Base-by-base conservation (phyloP, 371 early-diverging fungal genomes). In the Spiromyces aspiralis region DNA sequence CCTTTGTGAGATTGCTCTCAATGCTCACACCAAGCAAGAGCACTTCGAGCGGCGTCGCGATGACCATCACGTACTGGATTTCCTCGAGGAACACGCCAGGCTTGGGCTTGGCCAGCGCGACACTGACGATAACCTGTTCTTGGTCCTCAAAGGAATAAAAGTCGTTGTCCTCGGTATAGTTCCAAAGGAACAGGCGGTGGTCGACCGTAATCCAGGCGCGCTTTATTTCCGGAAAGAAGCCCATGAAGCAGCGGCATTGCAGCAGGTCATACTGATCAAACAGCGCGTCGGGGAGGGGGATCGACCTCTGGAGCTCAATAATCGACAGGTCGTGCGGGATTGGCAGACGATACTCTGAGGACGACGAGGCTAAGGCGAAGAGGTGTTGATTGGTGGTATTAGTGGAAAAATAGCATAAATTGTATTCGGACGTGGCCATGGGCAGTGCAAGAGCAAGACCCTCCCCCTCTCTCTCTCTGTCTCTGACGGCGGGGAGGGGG, bases 201-300 rank as follows among this genome's bases (percentile, higher is more conserved):
- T 87, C 88, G 43, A 92, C 78, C 2, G 85, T 83, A 47, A 91
- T 82, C 81, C 90, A 95, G 4, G 85, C 92, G 26, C 87, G 78
- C 42, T 80, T 70, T 48, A 95, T 82, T 52, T 86, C 84, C n/a
- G 90, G 83, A 24, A 90, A 82, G 21, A 92, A 59, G 0, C 93
- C 93, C 76, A 87, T 80, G 65, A 84, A 91, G 53, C 72, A 75
- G 50, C 84, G 75, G 54, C 81, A 79, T 53, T 81, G 76, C 1
- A 82, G 68, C 22, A 77, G 58, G 52, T 83, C 78, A 52, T 83
- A 81, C 62, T 82, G 76, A 56, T 80, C 78, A 49, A 77, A 75
- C 46, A 89, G 60, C 43, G 67, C 71, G 51, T 76, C 78, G 0
- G 90, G 87, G 12, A 87, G 69, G 4, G 78, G 64, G 21, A 77